A percentile compares a stretch with the other conserved stretches of the same genome.
phyloP scores from a whole-genome alignment of 1,284 basidiomycete genomes.

The Pascua sp. region DNA sequence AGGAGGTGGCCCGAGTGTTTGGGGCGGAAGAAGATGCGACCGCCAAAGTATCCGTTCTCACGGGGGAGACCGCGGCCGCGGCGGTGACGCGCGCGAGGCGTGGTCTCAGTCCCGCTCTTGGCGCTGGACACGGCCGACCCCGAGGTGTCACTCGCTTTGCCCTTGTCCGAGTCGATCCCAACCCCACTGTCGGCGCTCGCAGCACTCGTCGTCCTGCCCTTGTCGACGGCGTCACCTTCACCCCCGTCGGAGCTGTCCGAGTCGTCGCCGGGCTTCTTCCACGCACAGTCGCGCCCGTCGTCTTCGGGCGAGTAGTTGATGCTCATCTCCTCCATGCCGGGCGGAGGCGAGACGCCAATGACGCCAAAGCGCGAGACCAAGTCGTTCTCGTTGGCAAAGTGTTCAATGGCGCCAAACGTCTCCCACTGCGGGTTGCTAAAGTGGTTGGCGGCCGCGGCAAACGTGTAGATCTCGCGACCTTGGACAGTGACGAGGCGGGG shows the following conservation, averaged over 20 bases:
- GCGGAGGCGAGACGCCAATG: conserved; percentile 2
- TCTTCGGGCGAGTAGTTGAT: neutral
- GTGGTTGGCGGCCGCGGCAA: conserved; percentile 40
- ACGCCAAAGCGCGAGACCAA: conserved; percentile 33
- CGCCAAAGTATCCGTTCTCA: conserved; percentile 27
- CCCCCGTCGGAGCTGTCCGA: conserved; percentile 9
- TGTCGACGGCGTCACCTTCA: neutral
- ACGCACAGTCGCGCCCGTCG: neutral
- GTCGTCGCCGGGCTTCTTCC: neutral
- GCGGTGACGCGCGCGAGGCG: too few species aligned
- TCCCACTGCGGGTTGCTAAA: conserved; percentile 21
- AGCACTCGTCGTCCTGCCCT: too few species aligned
- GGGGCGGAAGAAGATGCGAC: conserved; percentile 29
- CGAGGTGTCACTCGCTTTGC: too few species aligned
- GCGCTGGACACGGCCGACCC: too few species aligned
- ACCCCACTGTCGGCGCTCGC: too few species aligned
- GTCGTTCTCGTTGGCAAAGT: conserved; percentile 37
- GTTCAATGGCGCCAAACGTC: conserved; percentile 28
- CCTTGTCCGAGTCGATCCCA: too few species aligned
- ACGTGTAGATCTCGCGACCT: conserved; percentile 43
- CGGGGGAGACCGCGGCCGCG: conserved; percentile 6
- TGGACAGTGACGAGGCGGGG: conserved; percentile 21
- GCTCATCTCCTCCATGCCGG: neutral
- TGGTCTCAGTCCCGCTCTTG: too few species aligned
- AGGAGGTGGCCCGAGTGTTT: conserved; percentile 30